A percentile compares a stretch with the other conserved stretches of the same genome.
phyloP scores from a whole-genome alignment of 768 basidiomycete genomes.

The Clitopilus passeckerianus region DNA sequence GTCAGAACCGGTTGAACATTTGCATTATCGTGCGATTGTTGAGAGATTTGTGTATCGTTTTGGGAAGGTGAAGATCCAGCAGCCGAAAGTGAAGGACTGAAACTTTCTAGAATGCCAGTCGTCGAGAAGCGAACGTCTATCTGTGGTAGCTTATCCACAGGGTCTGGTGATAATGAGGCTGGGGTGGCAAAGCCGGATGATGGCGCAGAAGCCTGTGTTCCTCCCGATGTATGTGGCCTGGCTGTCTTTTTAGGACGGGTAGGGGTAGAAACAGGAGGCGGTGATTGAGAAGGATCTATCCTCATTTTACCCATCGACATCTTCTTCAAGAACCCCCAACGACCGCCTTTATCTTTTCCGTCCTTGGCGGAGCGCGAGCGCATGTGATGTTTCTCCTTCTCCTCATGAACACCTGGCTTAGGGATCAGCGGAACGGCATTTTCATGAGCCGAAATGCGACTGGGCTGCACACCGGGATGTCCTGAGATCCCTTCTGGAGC shows the following conservation, averaged over 20 bases:
- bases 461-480: constrained; percentile 7
- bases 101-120: constrained; percentile 54
- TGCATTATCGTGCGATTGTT: constrained; percentile 16
- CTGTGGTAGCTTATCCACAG: constrained; percentile 44
- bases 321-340: constrained; percentile 97
- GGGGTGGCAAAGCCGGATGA: constrained; percentile 18
- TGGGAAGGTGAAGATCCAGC: constrained; percentile 17
- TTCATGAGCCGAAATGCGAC: constrained; percentile 12
- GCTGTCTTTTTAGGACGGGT: constrained; percentile 21
- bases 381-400: constrained; percentile 14
- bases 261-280: constrained; percentile 35
- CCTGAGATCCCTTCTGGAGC: constrained; percentile 25
- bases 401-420: constrained; percentile 8
- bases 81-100: constrained; percentile 27
- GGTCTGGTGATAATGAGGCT: constrained; percentile 22
- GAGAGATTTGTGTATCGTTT: constrained; percentile 19
- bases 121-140: constrained; percentile 73
- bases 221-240: constrained; percentile 25
- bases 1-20: constrained; percentile 17
- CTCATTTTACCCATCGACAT: constrained; percentile 97
- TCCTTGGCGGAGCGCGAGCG: constrained; percentile 24
- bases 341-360: constrained; percentile 59
- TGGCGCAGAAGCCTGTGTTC: constrained; percentile 13
- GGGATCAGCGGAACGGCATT: constrained; percentile 5
- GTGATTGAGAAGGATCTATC: constrained; percentile 36